Percentiles rank a stretch among this genome's conserved stretches.
phyloP scores from a whole-genome alignment of 441 rosid genomes.

The Populus hybrid region DNA sequence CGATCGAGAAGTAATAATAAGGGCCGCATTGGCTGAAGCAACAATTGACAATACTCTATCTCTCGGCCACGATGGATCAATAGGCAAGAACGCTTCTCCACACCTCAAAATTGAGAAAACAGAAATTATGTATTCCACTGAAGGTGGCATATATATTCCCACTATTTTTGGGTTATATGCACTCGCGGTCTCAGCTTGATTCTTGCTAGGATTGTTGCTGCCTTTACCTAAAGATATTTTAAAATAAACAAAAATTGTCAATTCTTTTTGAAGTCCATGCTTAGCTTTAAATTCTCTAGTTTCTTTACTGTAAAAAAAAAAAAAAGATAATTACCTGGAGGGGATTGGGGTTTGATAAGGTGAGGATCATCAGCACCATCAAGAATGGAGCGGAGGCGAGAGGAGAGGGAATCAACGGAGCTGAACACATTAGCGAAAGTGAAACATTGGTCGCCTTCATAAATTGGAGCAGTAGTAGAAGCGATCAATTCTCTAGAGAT shows the following conservation, averaged over 20 bases:
- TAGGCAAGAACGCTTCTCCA: constrained; percentile 84
- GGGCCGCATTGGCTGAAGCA: constrained; percentile 38
- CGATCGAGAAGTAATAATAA: constrained; percentile 26
- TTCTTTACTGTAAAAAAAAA: background rate
- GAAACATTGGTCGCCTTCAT: constrained; percentile 62
- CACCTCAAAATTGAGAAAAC: constrained; percentile 76
- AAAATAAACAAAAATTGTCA: background rate
- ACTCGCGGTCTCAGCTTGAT: background rate
- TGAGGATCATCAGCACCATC: constrained; percentile 33
- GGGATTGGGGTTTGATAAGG: constrained; percentile 33
- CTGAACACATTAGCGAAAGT: constrained; percentile 48
- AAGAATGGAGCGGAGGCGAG: constrained; percentile 52
- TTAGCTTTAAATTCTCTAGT: background rate
- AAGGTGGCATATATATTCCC: constrained; percentile 73
- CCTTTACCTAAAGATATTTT: background rate
- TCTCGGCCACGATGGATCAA: constrained; percentile 86
- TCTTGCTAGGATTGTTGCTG: background rate
- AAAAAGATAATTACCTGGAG: constrained; percentile 22
- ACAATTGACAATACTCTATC: constrained; percentile 59
- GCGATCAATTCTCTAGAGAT: constrained; percentile 17
- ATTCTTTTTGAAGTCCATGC: background rate
- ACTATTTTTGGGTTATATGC: constrained; percentile 51
- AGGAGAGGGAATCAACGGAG: constrained; percentile 49
- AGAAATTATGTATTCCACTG: constrained; percentile 71
- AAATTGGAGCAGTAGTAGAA: constrained; percentile 37